Conservation (phyloP, 2,329 filamentous ascomycete species). For the Ceratocystis cubensis region DNA sequence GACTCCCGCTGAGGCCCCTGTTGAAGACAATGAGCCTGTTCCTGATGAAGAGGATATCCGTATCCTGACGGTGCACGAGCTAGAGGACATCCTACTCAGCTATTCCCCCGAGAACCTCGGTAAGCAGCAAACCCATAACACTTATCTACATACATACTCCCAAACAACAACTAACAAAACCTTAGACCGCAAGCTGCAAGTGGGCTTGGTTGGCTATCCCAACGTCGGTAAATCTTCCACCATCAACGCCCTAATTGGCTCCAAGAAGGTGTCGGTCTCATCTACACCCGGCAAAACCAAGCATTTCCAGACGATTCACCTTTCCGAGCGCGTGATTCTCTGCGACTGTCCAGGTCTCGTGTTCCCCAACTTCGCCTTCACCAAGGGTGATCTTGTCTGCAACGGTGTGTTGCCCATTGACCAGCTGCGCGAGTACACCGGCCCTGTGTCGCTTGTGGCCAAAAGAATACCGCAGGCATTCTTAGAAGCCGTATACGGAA, state of each 20-base stretch:
- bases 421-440: slow-evolving; percentile 84
- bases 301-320: slow-evolving; percentile 96
- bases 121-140: slow-evolving; percentile 27
- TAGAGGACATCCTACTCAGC: slow-evolving; percentile 75
- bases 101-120: slow-evolving; percentile 47
- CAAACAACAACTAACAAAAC: slow-evolving; percentile 19
- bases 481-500: slow-evolving; percentile 85
- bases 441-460: slow-evolving; percentile 71
- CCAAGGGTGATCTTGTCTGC: slow-evolving; percentile 90
- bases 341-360: slow-evolving; percentile 98
- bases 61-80: slow-evolving; percentile 84
- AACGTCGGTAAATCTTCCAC: slow-evolving; percentile 99
- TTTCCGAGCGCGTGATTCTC: slow-evolving; percentile 76
- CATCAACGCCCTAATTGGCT: slow-evolving; percentile 95
- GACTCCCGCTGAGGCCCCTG: slow-evolving; percentile 23
- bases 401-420: slow-evolving; percentile 94
- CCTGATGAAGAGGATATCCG: slow-evolving; percentile 48
- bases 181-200: slow-evolving; percentile 56
- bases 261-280: slow-evolving; percentile 97
- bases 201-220: slow-evolving; percentile 92
- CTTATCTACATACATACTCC: background rate
- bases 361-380: slow-evolving; percentile 94
- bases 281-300: slow-evolving; percentile 97
- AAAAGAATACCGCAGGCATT: slow-evolving; percentile 77
- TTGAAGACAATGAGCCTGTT: slow-evolving; percentile 29